Evolutionary conservation across 1,284 basidiomycete species (phyloP), one percentile per base, ranked within the genome.

Genomic region (Chalciporus sp.): DNA sequence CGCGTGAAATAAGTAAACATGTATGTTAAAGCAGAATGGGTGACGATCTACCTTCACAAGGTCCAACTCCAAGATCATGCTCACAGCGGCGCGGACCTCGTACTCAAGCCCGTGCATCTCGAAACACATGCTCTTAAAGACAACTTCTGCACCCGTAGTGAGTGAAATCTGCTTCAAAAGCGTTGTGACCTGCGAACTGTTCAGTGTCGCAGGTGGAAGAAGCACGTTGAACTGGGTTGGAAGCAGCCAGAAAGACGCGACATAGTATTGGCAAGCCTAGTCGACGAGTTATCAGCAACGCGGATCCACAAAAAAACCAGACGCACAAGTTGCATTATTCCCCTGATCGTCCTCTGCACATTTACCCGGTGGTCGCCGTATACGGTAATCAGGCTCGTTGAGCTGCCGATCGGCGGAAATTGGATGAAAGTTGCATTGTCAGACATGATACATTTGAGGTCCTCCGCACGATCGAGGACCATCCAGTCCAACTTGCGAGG

Each of bases 401-500:
- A 92, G 64, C 89, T 92, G 44, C 94, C 95, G 42, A 98, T 86
- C 43, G 91, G 80, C 12, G 96, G 95, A 64, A 98, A 94, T 65
- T 94, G 90, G 63, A 98, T 92, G 72, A 93, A 98, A 14, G 96
- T 97, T 37, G 92, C 93, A 62, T 98, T 98, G 77, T 98, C 96
- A 65, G 86, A 86, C 95, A 98, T 98, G 69, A 95, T 85, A 20
- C 85, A 81, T 71, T 89, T 92, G 61, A 98, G 77, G 61, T 97
- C 94, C 54, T 98, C 95, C 29, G 92, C 80, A 41, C 91, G 87
- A 72, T 99, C 94, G 17, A 90, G 90, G 53, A 98, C 86, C 83
- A 99, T 90, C 95, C 96, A 98, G 69, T 99, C 96, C 60, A 99
- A 80, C 73, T 99, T 99, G 59, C 96, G 89, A 37, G 97, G 96